A percentile compares a stretch with the other conserved stretches of the same genome.
These are phyloP conservation scores for Cyamopsis tetragonoloba DNA, from an alignment of 306 rosid species.

Conservation along the genomic window DNA sequence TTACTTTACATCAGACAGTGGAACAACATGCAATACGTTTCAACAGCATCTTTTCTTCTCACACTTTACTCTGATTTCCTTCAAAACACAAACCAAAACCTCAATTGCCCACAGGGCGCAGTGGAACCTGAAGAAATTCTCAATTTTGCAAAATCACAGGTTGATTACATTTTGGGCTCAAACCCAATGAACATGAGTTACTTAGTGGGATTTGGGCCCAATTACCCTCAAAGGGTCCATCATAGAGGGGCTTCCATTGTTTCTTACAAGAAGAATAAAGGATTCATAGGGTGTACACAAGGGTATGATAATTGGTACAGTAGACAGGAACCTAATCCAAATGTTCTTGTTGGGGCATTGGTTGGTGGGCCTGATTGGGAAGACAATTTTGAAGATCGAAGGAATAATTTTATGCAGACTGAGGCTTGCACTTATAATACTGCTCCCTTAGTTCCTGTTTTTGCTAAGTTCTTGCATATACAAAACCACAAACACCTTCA, in stretches of 20 bases:
- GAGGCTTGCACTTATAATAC: slow-evolving; percentile 98
- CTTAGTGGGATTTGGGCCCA: slow-evolving; percentile 74
- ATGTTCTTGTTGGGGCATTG: slow-evolving; percentile 78
- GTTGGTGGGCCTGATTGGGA: slow-evolving; percentile 92
- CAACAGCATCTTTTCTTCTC: slow-evolving; percentile 82
- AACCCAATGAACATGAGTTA: slow-evolving; percentile 92
- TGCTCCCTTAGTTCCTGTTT: slow-evolving; percentile 85
- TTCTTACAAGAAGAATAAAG: slow-evolving; percentile 75
- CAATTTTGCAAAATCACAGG: slow-evolving; percentile 62
- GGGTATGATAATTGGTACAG: slow-evolving; percentile 92
- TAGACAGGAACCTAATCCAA: slow-evolving; percentile 53
- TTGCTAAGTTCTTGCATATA: slow-evolving; percentile 59
- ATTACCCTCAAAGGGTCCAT: slow-evolving; percentile 72
- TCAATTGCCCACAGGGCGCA: slow-evolving; percentile 49
- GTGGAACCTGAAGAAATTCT: slow-evolving; percentile 45
- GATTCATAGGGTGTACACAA: slow-evolving; percentile 93
- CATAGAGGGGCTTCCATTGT: slow-evolving; percentile 89
- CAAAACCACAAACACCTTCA: slow-evolving; percentile 36
- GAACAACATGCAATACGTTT: slow-evolving; percentile 98
- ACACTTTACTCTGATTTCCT: slow-evolving; percentile 71
- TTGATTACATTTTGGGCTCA: slow-evolving; percentile 79
- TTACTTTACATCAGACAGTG: slow-evolving; percentile 69
- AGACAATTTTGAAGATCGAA: slow-evolving; percentile 64
- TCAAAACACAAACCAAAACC: slow-evolving; percentile 39
- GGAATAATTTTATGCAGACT: slow-evolving; percentile 85